phyloP scores from a whole-genome alignment of 2,329 filamentous ascomycete species.

The Dactylellina sp. region DNA sequence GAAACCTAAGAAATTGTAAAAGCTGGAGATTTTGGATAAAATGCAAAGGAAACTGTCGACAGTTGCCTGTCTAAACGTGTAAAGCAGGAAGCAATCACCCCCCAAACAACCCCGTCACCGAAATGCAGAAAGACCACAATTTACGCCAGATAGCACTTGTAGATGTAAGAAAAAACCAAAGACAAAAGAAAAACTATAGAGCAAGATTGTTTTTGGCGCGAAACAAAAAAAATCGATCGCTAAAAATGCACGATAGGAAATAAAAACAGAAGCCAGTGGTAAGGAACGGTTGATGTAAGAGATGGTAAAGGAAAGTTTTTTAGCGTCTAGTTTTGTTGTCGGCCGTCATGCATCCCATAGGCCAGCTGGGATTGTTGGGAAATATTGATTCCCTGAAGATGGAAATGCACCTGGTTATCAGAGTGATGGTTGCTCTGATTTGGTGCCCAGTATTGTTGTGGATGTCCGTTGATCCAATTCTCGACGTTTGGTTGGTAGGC shows the following conservation, averaged over 20 bases:
- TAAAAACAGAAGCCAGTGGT: conserved; percentile 1
- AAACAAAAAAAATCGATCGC: conserved; percentile 40
- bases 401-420: conserved; percentile 21
- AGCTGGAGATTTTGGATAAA: conserved; percentile 2
- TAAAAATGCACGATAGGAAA: conserved; percentile 54
- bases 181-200: conserved; percentile 38
- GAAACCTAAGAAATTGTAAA: conserved; percentile 23
- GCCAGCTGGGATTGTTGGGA: conserved; percentile 45
- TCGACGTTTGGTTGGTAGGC: conserved; percentile 40
- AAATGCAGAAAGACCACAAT: conserved; percentile 25
- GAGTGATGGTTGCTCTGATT: conserved; percentile 18
- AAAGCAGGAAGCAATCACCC: conserved; percentile 21
- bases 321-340: conserved; percentile 33
- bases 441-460: conserved; percentile 37
- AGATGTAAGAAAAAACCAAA: conserved; percentile 19
- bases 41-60: conserved; percentile 35
- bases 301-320: conserved; percentile 12
- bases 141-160: conserved; percentile 44
- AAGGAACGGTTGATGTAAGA: conserved; percentile 10
- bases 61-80: conserved; percentile 40
- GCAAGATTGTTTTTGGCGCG: conserved; percentile 22
- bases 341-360: conserved; percentile 52
- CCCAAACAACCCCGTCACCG: conserved; percentile 25
- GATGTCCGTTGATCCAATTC: conserved; percentile 46
- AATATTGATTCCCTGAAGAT: conserved; percentile 23